Evolutionary conservation across 2,329 filamentous ascomycete species (phyloP).

Genomic region (Apiospora kogelbergensis): DNA sequence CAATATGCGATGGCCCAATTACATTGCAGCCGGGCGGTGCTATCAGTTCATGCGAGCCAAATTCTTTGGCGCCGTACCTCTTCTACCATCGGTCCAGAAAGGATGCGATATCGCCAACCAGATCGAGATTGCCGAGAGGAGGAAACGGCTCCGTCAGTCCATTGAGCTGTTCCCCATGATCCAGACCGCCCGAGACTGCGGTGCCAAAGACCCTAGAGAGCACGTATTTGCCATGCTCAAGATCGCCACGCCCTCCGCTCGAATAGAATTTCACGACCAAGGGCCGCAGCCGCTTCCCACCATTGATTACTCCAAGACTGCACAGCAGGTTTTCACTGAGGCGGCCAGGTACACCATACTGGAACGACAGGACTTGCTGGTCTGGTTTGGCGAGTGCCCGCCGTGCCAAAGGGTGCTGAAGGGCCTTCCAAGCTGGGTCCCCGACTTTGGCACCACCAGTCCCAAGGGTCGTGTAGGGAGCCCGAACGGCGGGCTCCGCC

Average conservation of each 20-base stretch:
- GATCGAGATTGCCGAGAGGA: constrained; percentile 21
- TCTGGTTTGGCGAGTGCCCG: constrained; percentile 20
- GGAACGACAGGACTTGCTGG: constrained; percentile 23
- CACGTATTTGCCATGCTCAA: constrained; percentile 23
- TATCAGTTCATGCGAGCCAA: constrained; percentile 19
- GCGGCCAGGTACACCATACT: constrained; percentile 22
- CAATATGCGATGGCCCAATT: constrained; percentile 22
- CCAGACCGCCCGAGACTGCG: constrained; percentile 21
- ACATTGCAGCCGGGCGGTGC: constrained; percentile 20
- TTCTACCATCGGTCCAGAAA: constrained; percentile 16
- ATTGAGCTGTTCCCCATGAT: constrained; percentile 25
- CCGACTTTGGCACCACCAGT: constrained; percentile 19
- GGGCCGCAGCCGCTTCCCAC: constrained; percentile 21
- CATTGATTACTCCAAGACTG: constrained; percentile 22
- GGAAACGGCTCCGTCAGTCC: constrained; percentile 18
- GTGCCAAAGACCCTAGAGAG: constrained; percentile 19
- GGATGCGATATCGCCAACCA: constrained; percentile 16
- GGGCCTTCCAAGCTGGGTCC: constrained; percentile 25
- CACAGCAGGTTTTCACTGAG: constrained; percentile 21
- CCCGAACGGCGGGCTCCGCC: constrained; percentile 16
- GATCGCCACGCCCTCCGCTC: constrained; percentile 20
- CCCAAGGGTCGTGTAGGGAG: background rate
- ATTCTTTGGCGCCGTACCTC: constrained; percentile 19
- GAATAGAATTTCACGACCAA: constrained; percentile 14
- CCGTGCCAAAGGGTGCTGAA: constrained; percentile 18